A percentile compares a stretch with the other conserved stretches of the same genome.
Conservation (phyloP, 352 stramenopile species). For the Blastocystis sp. region DNA sequence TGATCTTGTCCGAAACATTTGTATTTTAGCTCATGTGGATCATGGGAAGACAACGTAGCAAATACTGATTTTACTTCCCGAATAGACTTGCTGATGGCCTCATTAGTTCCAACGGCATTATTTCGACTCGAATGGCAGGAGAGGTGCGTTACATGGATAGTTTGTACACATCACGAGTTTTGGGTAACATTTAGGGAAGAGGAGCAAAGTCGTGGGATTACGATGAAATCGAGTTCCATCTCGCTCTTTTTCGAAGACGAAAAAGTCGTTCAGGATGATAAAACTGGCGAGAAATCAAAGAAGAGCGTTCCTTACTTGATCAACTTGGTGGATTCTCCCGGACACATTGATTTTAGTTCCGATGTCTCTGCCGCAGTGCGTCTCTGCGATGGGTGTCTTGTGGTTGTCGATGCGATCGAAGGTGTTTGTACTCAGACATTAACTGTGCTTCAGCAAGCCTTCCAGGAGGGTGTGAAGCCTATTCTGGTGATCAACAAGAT, state of each 20-base stretch:
- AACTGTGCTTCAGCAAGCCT: constrained; percentile 84
- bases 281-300: constrained; percentile 19
- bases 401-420: constrained; percentile 90
- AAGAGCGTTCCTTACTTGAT: constrained; percentile 74
- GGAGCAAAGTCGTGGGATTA: constrained; percentile 88
- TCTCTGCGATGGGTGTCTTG: constrained; percentile 83
- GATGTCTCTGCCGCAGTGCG: constrained; percentile 87
- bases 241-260: constrained; percentile 77
- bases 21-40: constrained; percentile 88
- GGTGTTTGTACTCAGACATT: constrained; percentile 88
- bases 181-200: constrained; percentile 69
- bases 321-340: constrained; percentile 87
- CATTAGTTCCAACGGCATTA: constrained; percentile 89
- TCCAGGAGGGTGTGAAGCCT: constrained; percentile 82
- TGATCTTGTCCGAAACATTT: constrained; percentile 83
- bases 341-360: constrained; percentile 88
- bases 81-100: constrained; percentile 81
- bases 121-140: constrained; percentile 86
- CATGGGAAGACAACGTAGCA: constrained; percentile 76
- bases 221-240: constrained; percentile 90
- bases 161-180: constrained; percentile 64
- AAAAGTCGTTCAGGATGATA: constrained; percentile 16
- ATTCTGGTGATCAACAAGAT: constrained; percentile 95
- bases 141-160: constrained; percentile 91
- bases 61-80: not conserved